A percentile compares a stretch with the other conserved stretches of the same genome.
Conservation (phyloP, 164 flowering plant genomes). For the Magnolia officinalis region DNA sequence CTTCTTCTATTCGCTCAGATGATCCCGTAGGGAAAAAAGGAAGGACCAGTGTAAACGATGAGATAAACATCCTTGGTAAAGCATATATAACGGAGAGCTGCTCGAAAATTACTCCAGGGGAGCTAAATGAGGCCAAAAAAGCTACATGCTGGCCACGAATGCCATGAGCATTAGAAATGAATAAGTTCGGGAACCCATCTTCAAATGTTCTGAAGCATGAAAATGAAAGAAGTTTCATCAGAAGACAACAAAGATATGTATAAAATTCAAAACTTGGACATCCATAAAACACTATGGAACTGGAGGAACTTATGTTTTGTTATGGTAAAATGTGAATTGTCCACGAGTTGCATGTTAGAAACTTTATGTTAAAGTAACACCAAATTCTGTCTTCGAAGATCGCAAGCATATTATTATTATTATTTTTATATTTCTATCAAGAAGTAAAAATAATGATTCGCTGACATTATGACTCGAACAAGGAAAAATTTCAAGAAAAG, state of each 20-base stretch:
- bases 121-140: constrained; percentile 95
- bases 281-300: background rate
- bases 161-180: constrained; percentile 88
- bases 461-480: too few relatives aligned
- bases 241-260: background rate
- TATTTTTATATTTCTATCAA: too few relatives aligned
- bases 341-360: background rate
- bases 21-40: constrained; percentile 99
- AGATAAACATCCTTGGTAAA: constrained; percentile 74
- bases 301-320: background rate
- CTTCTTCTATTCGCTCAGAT: constrained; percentile 95
- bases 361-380: too few relatives aligned
- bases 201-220: constrained; percentile 62
- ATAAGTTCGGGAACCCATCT: constrained; percentile 95
- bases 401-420: too few relatives aligned
- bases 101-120: constrained; percentile 93
- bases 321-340: background rate
- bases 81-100: constrained; percentile 91
- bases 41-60: constrained; percentile 91
- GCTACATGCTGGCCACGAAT: constrained; percentile 94
- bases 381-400: too few relatives aligned
- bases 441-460: too few relatives aligned
- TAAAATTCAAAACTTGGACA: constrained; percentile 2
- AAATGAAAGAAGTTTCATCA: constrained; percentile 12
- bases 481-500: too few relatives aligned